Evolutionary conservation across 139 green algal species (phyloP).

Genomic region (Chlorella sp.): DNA sequence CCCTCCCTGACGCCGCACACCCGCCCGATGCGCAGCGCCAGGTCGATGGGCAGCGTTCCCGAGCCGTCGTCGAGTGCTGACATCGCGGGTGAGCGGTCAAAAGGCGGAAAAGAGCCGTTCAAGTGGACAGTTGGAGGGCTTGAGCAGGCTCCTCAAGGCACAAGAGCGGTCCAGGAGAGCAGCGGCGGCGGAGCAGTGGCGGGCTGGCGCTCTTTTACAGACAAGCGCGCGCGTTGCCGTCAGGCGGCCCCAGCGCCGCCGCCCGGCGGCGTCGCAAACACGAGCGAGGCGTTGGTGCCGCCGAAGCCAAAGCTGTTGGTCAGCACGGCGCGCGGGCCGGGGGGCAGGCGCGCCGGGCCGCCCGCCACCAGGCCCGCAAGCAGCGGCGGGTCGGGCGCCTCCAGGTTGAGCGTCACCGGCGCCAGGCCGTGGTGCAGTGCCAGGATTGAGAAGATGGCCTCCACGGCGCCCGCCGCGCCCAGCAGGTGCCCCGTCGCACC

Average conservation of each 20-base stretch:
- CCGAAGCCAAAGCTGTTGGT: slow-evolving; percentile 97
- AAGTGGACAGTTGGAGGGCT: too few species aligned
- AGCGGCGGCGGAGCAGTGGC: neutral
- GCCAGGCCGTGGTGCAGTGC: slow-evolving; percentile 61
- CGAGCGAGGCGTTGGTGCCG: slow-evolving; percentile 84
- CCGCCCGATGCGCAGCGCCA: too few species aligned
- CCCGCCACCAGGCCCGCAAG: slow-evolving; percentile 46
- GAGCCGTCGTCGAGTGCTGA: too few species aligned
- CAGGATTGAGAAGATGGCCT: slow-evolving; percentile 77
- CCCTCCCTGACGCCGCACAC: too few species aligned
- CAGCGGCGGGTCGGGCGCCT: slow-evolving; percentile 52
- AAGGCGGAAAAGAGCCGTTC: too few species aligned
- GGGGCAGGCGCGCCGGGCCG: slow-evolving; percentile 5
- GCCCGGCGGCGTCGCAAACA: slow-evolving; percentile 76
- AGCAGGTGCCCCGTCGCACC: slow-evolving; percentile 92
- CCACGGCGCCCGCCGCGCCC: slow-evolving; percentile 88
- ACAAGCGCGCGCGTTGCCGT: too few species aligned
- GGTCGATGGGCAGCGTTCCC: too few species aligned
- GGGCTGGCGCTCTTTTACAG: too few species aligned
- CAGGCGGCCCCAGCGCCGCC: too few species aligned
- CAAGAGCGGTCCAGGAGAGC: too few species aligned
- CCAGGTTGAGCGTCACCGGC: slow-evolving; percentile 85
- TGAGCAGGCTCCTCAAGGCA: too few species aligned
- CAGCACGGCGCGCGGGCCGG: slow-evolving; percentile 57
- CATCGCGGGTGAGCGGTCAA: too few species aligned